Conservation (phyloP, 1,284 basidiomycete species). For the Peniophora sp. region DNA sequence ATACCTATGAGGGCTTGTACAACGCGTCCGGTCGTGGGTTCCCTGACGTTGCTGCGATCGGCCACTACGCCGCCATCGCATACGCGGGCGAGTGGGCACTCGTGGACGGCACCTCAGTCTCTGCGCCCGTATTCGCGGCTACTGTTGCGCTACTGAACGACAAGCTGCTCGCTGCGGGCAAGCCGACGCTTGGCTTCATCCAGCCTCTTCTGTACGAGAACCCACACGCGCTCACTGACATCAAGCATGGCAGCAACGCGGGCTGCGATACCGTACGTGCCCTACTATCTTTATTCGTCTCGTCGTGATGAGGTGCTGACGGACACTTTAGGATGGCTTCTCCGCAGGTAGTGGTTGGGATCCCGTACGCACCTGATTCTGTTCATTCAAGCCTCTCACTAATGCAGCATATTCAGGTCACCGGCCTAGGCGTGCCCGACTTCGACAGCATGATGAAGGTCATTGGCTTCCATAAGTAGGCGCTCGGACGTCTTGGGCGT, state of each 20-base stretch:
- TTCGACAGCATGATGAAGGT: neutral
- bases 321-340: neutral
- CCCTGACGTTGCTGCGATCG: constrained; percentile 35
- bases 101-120: constrained; percentile 47
- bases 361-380: neutral
- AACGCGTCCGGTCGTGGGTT: constrained; percentile 7
- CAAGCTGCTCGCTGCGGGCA: constrained; percentile 33
- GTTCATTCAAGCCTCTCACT: neutral
- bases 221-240: constrained; percentile 3
- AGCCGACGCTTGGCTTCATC: constrained; percentile 37
- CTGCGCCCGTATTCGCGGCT: constrained; percentile 40
- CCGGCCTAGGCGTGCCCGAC: constrained; percentile 5
- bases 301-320: too few relatives aligned
- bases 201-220: constrained; percentile 35
- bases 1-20: constrained; percentile 2
- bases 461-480: too few relatives aligned
- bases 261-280: constrained; percentile 1
- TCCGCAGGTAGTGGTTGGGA: constrained; percentile 5
- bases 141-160: constrained; percentile 52
- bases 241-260: constrained; percentile 6
- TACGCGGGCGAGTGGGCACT: constrained; percentile 14
- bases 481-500: too few relatives aligned
- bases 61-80: constrained; percentile 22
- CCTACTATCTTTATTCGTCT: too few relatives aligned
- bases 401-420: neutral